These are phyloP conservation scores for Leishmania gerbilli DNA, from an alignment of 208 protist genomes.

Conservation along the genomic window DNA sequence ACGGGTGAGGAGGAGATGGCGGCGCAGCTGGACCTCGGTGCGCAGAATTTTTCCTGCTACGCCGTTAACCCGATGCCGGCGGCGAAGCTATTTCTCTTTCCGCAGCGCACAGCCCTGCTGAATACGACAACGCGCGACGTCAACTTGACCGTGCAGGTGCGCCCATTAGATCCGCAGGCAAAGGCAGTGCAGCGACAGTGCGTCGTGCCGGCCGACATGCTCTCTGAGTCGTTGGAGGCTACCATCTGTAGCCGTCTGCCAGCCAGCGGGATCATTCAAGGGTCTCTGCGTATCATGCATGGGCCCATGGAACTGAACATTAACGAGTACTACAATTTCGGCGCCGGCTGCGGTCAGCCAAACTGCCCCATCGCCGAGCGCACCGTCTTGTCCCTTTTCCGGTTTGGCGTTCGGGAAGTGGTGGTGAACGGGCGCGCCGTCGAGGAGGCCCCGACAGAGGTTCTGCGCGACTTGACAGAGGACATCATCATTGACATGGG, in stretches of 20 bases:
- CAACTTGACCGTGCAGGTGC: conserved; percentile 69
- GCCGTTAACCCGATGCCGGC: conserved; percentile 69
- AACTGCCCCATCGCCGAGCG: conserved; percentile 81
- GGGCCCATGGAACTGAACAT: conserved; percentile 86
- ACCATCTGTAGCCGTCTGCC: conserved; percentile 64
- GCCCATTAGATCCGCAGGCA: conserved; percentile 51
- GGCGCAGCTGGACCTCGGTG: conserved; percentile 59
- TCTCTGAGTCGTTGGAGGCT: conserved; percentile 71
- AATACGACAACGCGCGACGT: conserved; percentile 71
- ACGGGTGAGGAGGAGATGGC: conserved; percentile 88
- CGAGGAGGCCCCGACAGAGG: conserved; percentile 47
- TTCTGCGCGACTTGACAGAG: conserved; percentile 35
- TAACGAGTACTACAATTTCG: conserved; percentile 89
- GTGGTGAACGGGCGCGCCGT: conserved; percentile 70
- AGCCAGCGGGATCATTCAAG: conserved; percentile 64
- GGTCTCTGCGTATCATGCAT: conserved; percentile 84
- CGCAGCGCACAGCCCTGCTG: conserved; percentile 62
- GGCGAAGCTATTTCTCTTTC: conserved; percentile 79
- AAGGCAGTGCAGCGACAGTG: conserved; percentile 68
- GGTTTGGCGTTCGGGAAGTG: conserved; percentile 86
- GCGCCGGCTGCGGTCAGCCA: conserved; percentile 70
- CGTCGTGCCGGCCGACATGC: conserved; percentile 78
- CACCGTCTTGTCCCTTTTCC: conserved; percentile 80
- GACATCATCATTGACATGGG: conserved; percentile 85
- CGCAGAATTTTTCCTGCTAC: conserved; percentile 83